Percentiles rank a stretch among this genome's conserved stretches.
Evolutionary conservation across 1,284 basidiomycete genomes (phyloP).

Genomic region (Fomitiporia mediterranea): DNA sequence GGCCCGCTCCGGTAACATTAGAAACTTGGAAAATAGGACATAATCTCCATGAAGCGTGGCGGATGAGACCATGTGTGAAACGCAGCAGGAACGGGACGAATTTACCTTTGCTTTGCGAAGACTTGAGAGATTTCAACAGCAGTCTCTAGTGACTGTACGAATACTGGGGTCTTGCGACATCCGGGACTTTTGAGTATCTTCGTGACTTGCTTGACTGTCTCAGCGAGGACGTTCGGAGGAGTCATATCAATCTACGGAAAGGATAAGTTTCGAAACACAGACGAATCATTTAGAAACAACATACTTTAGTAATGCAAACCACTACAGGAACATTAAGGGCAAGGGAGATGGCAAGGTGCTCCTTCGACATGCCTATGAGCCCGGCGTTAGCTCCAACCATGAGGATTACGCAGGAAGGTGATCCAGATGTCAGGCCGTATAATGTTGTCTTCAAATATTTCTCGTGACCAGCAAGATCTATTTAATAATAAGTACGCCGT

Average conservation of each 20-base stretch:
- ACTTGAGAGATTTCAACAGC: conserved; percentile 74
- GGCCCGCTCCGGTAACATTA: conserved; percentile 91
- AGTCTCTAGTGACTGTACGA: conserved; percentile 69
- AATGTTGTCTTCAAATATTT: conserved; percentile 90
- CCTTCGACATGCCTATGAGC: conserved; percentile 97
- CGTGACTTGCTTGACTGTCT: conserved; percentile 88
- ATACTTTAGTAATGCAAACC: conserved; percentile 90
- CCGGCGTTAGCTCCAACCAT: conserved; percentile 97
- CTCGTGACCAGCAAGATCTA: conserved; percentile 89
- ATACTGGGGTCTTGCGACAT: conserved; percentile 79
- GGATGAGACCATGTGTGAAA: conserved; percentile 1
- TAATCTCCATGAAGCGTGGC: conserved; percentile 42
- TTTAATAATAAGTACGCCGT: not conserved
- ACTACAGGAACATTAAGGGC: conserved; percentile 92
- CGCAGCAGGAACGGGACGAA: conserved; percentile 4
- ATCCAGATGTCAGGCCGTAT: conserved; percentile 90
- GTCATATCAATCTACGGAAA: conserved; percentile 93
- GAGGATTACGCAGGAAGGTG: conserved; percentile 92
- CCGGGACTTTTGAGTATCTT: conserved; percentile 95
- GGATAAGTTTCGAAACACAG: too few species aligned
- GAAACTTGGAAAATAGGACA: conserved; percentile 94
- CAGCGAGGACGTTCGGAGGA: conserved; percentile 82
- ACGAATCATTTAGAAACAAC: conserved; percentile 14
- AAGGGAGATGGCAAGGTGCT: conserved; percentile 91
- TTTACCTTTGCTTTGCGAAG: conserved; percentile 66